These are phyloP conservation scores for Taiozyma onychis DNA, from an alignment of 1,139 yeast species.

Conservation along the genomic window DNA sequence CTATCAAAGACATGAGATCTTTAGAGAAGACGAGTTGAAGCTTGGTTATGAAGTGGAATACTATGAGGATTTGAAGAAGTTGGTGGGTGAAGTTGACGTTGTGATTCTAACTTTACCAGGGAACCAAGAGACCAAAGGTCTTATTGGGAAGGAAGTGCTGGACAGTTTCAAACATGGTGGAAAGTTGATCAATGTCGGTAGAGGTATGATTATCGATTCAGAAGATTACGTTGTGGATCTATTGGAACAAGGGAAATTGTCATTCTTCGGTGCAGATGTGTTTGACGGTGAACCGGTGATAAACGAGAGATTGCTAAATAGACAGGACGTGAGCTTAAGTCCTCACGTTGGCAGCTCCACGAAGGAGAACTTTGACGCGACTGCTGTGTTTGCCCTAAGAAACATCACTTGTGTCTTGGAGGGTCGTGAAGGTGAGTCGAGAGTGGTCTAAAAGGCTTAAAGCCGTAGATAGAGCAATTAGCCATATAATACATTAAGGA, in stretches of 20 bases:
- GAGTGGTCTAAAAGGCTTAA: constrained; percentile 3
- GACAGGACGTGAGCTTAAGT: constrained; percentile 59
- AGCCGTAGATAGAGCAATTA: no score
- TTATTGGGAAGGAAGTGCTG: constrained; percentile 49
- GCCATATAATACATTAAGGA: no score
- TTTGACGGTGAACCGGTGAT: constrained; percentile 69
- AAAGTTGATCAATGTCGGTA: constrained; percentile 70
- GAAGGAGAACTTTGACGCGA: constrained; percentile 39
- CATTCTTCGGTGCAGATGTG: constrained; percentile 79
- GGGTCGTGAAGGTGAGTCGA: constrained; percentile 18
- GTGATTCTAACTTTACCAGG: constrained; percentile 69
- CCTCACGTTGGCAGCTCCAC: constrained; percentile 83
- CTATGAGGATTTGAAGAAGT: constrained; percentile 30
- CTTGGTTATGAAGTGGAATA: constrained; percentile 32
- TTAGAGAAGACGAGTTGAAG: constrained; percentile 26
- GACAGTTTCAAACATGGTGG: constrained; percentile 37
- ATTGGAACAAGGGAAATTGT: constrained; percentile 53
- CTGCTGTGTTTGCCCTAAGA: constrained; percentile 41
- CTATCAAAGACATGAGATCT: constrained; percentile 46
- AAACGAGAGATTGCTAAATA: constrained; percentile 41
- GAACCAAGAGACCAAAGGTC: constrained; percentile 49
- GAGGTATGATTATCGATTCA: constrained; percentile 64
- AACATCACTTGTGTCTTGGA: constrained; percentile 39
- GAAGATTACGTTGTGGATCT: constrained; percentile 55
- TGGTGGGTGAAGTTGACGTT: constrained; percentile 38